These are phyloP conservation scores for Grigorovia transvaalensis DNA, from an alignment of 805 yeast species.

Conservation along the genomic window DNA sequence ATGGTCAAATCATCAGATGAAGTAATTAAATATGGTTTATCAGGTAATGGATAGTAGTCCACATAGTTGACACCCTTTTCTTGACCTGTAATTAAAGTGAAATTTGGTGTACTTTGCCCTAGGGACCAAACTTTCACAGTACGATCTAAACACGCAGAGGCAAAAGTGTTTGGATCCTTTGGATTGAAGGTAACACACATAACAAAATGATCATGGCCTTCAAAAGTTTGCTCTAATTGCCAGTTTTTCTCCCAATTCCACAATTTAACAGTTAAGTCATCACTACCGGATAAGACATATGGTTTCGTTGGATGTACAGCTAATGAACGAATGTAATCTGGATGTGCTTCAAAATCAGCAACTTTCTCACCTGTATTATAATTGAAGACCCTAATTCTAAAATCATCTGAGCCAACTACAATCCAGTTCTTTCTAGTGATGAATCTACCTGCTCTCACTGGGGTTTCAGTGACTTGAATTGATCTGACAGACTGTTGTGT, in stretches of 20 bases:
- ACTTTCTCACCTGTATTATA: slow-evolving; percentile 93
- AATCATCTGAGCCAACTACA: slow-evolving; percentile 92
- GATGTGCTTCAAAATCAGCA: slow-evolving; percentile 94
- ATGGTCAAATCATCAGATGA: slow-evolving; percentile 85
- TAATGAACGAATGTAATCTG: slow-evolving; percentile 87
- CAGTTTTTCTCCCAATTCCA: slow-evolving; percentile 98
- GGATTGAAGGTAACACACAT: slow-evolving; percentile 95
- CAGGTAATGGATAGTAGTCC: slow-evolving; percentile 94
- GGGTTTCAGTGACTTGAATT: slow-evolving; percentile 90
- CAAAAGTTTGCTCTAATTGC: slow-evolving; percentile 82
- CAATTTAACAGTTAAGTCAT: slow-evolving; percentile 81
- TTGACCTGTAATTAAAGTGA: slow-evolving; percentile 84
- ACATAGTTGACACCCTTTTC: slow-evolving; percentile 91
- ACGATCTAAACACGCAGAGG: slow-evolving; percentile 91
- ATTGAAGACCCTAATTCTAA: slow-evolving; percentile 85
- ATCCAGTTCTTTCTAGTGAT: slow-evolving; percentile 96
- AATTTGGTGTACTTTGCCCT: slow-evolving; percentile 80
- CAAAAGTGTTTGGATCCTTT: slow-evolving; percentile 94
- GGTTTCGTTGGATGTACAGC: slow-evolving; percentile 94
- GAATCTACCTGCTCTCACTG: slow-evolving; percentile 91
- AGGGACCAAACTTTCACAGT: slow-evolving; percentile 96
- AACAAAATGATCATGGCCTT: slow-evolving; percentile 92
- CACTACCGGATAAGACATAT: slow-evolving; percentile 77
- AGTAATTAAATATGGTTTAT: slow-evolving; percentile 90
- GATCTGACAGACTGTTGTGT: slow-evolving; percentile 72